These are phyloP conservation scores for Trichoderma lentiforme DNA, from an alignment of 2,329 filamentous ascomycete species.

Conservation along the genomic window DNA sequence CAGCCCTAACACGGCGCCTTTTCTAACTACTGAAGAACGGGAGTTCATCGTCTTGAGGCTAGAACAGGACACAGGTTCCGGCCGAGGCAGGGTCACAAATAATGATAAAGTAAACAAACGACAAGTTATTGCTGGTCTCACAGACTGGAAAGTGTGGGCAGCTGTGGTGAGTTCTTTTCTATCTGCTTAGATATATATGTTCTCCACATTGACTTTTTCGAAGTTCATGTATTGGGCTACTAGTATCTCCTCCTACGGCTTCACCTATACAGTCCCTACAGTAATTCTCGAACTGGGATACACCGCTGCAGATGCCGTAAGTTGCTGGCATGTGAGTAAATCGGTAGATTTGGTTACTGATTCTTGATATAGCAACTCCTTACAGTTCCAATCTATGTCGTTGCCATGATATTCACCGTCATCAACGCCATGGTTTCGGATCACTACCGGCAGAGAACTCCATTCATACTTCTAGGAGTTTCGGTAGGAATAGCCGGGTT, in stretches of 20 bases:
- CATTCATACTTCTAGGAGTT: neutral
- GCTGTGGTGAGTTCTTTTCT: neutral
- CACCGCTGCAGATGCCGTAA: neutral
- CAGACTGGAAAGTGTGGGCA: neutral
- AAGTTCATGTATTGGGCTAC: neutral
- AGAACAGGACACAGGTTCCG: neutral
- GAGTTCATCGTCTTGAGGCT: neutral
- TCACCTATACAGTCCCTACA: neutral
- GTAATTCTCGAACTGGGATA: neutral
- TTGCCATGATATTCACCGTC: neutral
- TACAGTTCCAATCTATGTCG: slow-evolving; percentile 8
- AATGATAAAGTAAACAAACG: neutral
- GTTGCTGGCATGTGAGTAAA: neutral
- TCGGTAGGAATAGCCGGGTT: neutral
- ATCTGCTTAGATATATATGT: neutral
- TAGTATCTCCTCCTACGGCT: neutral
- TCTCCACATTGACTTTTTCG: neutral
- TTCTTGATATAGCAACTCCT: neutral
- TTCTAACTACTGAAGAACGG: neutral
- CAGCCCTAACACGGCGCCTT: slow-evolving; percentile 56
- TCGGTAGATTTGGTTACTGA: neutral
- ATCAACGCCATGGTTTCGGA: neutral
- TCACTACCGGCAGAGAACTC: neutral
- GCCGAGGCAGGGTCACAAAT: neutral
- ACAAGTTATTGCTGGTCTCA: neutral